Evolutionary conservation across 352 stramenopile genomes (phyloP), one percentile per base, ranked within the genome.

Genomic region (Phytopythium litorale): DNA sequence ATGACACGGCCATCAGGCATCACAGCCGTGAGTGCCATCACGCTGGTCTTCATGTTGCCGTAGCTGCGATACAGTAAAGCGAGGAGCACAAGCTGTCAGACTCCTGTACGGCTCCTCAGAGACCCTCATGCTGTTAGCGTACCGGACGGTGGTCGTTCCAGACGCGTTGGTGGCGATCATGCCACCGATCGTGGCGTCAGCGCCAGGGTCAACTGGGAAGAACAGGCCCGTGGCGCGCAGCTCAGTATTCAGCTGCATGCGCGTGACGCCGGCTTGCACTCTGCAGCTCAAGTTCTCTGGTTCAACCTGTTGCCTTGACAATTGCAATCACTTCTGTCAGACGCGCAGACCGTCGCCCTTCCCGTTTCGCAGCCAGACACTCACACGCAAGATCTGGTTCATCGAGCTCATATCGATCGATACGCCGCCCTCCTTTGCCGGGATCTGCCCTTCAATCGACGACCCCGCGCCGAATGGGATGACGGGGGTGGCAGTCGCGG

Each of bases 41-140:
- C 92, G 63, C 98, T 98, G 32, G 97, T 93, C 67, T 96, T 88
- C 96, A 99, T 99, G 62, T 97, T 98, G 40, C 96, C 96, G 63
- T 98, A 98, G 9, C 86, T 40, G 35, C 35, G 35, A 16, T 15
- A 18, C 9, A 7, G 19, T 23, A 46, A 19, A n/a, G 40, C 40
- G 19, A 21, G 18, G 18, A 7, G 5, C 40, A n/a, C 40, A 46
- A 16, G 18, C 40, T 21, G 40, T 46, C 21, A 23, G 6, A 23
- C 5, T 15, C 35, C 35, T 16, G 35, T 15, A 15, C 3, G 35
- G 35, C 35, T 15, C 75, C 70, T 98, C 88, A 1, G 96, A 99
- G 19, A 99, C 92, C 67, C 96, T 88, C 96, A 99, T 99, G 60
- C 97, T 99, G 60, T 97, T 98, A 33, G 92, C 96, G 62, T 97